Evolutionary conservation across 345 rosid species (phyloP).

Genomic region (Pistacia vera): DNA sequence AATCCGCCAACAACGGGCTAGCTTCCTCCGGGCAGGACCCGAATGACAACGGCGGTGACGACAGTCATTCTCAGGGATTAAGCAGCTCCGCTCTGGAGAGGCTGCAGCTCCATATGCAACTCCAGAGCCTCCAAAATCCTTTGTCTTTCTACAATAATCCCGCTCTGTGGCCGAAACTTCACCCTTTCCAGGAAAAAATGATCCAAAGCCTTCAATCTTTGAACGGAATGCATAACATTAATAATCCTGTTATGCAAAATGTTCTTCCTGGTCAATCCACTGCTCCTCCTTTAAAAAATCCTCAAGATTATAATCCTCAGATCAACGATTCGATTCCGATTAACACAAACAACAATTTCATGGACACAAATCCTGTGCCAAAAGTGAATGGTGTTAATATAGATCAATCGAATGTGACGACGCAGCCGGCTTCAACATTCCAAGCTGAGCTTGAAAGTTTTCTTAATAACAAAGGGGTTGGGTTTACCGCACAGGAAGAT

Average conservation of each 20-base stretch:
- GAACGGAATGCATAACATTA: slow-evolving; percentile 21
- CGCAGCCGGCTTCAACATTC: slow-evolving; percentile 25
- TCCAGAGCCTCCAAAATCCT: slow-evolving; percentile 72
- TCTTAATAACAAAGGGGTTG: slow-evolving; percentile 29
- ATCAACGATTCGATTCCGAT: slow-evolving; percentile 8
- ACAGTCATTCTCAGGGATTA: slow-evolving; percentile 41
- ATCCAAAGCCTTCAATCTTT: slow-evolving; percentile 40
- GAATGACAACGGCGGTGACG: slow-evolving; percentile 27
- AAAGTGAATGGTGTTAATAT: background rate
- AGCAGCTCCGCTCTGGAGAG: slow-evolving; percentile 87
- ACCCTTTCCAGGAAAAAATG: slow-evolving; percentile 53
- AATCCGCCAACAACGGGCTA: slow-evolving; percentile 37
- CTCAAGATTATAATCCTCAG: slow-evolving; percentile 22
- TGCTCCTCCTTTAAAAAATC: slow-evolving; percentile 19
- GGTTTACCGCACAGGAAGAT: slow-evolving; percentile 35
- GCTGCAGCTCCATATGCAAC: slow-evolving; percentile 92
- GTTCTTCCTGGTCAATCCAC: slow-evolving; percentile 19
- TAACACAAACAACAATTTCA: slow-evolving; percentile 4
- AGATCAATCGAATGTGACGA: slow-evolving; percentile 16
- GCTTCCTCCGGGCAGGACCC: slow-evolving; percentile 29
- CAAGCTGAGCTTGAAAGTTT: slow-evolving; percentile 43
- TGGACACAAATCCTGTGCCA: slow-evolving; percentile 11
- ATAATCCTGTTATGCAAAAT: slow-evolving; percentile 18
- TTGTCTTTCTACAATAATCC: slow-evolving; percentile 64
- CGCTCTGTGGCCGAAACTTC: slow-evolving; percentile 76